Percentiles rank a stretch among this genome's conserved stretches.
phyloP scores from a whole-genome alignment of 2,329 filamentous ascomycete species.

The Xenoacremonium recifei region DNA sequence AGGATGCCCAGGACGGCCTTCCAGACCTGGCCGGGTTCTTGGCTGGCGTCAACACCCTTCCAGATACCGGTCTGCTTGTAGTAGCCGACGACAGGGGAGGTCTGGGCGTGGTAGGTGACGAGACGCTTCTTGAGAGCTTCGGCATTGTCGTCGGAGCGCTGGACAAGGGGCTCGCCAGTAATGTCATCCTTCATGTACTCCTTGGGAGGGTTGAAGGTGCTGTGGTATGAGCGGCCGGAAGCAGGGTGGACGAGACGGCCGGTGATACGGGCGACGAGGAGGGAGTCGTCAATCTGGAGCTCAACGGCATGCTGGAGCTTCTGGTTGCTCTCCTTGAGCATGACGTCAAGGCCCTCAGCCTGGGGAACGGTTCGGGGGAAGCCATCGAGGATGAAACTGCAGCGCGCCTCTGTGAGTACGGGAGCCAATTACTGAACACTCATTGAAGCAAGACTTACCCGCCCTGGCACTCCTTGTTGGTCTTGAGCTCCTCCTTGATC shows the following conservation, averaged over 20 bases:
- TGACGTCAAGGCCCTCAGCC: slow-evolving; percentile 89
- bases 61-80: slow-evolving; percentile 98
- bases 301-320: slow-evolving; percentile 93
- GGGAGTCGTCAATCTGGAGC: slow-evolving; percentile 91
- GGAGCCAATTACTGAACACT: not conserved
- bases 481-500: slow-evolving; percentile 96
- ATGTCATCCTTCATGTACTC: slow-evolving; percentile 90
- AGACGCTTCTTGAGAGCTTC: slow-evolving; percentile 95
- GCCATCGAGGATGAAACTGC: slow-evolving; percentile 95
- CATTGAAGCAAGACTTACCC: slow-evolving; percentile 59
- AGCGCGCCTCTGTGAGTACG: slow-evolving; percentile 16
- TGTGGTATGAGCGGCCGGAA: slow-evolving; percentile 96
- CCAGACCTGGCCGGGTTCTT: slow-evolving; percentile 95
- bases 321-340: slow-evolving; percentile 77
- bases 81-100: slow-evolving; percentile 86
- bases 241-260: slow-evolving; percentile 94
- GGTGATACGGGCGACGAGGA: slow-evolving; percentile 94
- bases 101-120: slow-evolving; percentile 91
- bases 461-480: slow-evolving; percentile 93
- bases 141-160: slow-evolving; percentile 95
- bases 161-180: slow-evolving; percentile 93
- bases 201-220: slow-evolving; percentile 98
- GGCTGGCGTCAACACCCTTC: slow-evolving; percentile 91
- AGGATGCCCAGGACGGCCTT: slow-evolving; percentile 87
- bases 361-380: slow-evolving; percentile 97